A percentile compares a stretch with the other conserved stretches of the same genome.
Evolutionary conservation across 78 protist species (phyloP).

Genomic region (Fonticula alba): DNA sequence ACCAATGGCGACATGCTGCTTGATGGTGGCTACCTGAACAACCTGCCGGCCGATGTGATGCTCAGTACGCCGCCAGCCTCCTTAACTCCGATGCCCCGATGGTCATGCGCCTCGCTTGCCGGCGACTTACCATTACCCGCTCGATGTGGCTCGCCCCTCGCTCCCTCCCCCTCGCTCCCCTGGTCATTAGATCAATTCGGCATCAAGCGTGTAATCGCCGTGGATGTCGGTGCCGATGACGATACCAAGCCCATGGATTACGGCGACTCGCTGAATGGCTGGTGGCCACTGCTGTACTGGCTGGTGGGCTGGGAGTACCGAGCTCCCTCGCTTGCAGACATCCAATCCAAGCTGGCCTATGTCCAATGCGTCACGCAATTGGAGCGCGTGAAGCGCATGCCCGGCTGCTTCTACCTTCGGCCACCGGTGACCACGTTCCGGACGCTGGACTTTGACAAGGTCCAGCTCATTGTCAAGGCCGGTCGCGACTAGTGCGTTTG

Average conservation of each 20-base stretch:
- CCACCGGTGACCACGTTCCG: no score
- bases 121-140: no score
- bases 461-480: no score
- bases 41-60: constrained; percentile 8
- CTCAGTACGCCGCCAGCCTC: no score
- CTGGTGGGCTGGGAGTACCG: not conserved
- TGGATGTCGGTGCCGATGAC: constrained; percentile 8
- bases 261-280: constrained; percentile 18
- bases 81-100: no score
- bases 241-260: not conserved
- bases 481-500: no score
- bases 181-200: no score
- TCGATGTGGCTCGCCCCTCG: no score
- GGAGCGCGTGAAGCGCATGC: not conserved
- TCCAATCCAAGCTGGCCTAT: constrained; percentile 9
- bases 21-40: constrained; percentile 14
- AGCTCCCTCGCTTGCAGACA: constrained; percentile 4
- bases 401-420: no score
- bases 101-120: no score
- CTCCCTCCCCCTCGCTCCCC: no score
- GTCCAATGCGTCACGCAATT: constrained; percentile 5
- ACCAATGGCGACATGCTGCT: constrained; percentile 10
- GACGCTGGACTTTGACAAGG: no score
- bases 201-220: constrained; percentile 6
- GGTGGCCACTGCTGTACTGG: constrained; percentile 10